A percentile compares a stretch with the other conserved stretches of the same genome.
phyloP scores from a whole-genome alignment of 768 basidiomycete genomes.

The Kockovaella imperatae region DNA sequence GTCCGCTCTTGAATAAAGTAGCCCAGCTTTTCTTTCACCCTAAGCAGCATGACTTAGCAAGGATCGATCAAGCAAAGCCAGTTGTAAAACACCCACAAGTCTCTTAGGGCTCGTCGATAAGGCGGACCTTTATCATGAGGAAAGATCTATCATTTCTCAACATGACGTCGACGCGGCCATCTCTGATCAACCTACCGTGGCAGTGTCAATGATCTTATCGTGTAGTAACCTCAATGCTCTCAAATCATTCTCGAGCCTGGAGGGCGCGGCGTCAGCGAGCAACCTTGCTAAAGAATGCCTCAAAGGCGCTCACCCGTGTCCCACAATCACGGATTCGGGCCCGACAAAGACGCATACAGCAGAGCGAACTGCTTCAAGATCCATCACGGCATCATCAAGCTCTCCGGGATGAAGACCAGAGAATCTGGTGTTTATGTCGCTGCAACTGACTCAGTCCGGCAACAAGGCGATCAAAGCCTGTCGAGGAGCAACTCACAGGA shows the following conservation, averaged over 20 bases:
- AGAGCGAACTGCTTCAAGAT: constrained; percentile 59
- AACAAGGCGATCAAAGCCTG: not conserved
- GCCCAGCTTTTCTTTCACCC: constrained; percentile 73
- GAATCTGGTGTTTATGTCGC: constrained; percentile 79
- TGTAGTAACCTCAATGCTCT: constrained; percentile 84
- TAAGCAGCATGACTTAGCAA: constrained; percentile 36
- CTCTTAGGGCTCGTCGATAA: constrained; percentile 69
- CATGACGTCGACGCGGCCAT: not conserved
- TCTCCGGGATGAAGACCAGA: constrained; percentile 31
- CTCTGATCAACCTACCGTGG: constrained; percentile 45
- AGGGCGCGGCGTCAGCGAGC: not conserved
- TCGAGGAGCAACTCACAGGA: constrained; percentile 28
- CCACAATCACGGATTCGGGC: constrained; percentile 75
- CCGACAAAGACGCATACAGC: constrained; percentile 66
- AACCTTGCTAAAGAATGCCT: not conserved
- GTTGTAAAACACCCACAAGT: constrained; percentile 54
- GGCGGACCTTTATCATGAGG: constrained; percentile 72
- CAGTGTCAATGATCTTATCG: constrained; percentile 74
- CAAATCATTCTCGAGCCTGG: constrained; percentile 86
- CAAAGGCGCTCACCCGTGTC: constrained; percentile 46
- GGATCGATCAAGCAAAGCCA: not conserved
- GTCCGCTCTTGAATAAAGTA: constrained; percentile 74
- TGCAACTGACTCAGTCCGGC: not conserved
- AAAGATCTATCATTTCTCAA: constrained; percentile 51
- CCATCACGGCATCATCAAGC: constrained; percentile 53